Conservation (phyloP, 495 filamentous ascomycete species). For the Trichocladium uniseriatum region DNA sequence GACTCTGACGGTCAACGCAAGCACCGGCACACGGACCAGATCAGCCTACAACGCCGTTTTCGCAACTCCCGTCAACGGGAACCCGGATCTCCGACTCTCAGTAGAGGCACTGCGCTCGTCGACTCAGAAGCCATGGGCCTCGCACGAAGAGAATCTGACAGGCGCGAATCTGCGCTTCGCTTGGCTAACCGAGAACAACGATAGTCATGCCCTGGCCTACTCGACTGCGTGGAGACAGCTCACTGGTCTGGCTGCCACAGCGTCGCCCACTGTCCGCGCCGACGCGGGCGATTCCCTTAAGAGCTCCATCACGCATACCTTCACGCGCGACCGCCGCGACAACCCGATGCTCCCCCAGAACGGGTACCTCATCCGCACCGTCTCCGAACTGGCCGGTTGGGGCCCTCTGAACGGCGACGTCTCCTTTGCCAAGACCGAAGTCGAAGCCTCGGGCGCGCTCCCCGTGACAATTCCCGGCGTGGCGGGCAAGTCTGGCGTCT, state of each 20-base stretch:
- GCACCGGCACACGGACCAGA: slow-evolving; percentile 77
- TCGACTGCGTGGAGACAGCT: slow-evolving; percentile 79
- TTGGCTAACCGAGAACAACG: slow-evolving; percentile 53
- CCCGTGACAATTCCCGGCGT: slow-evolving; percentile 61
- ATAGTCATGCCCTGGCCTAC: slow-evolving; percentile 69
- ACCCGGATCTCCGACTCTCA: slow-evolving; percentile 68
- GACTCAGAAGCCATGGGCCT: slow-evolving; percentile 81
- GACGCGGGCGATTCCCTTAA: slow-evolving; percentile 92
- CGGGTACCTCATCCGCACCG: slow-evolving; percentile 67
- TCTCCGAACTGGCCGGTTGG: slow-evolving; percentile 77
- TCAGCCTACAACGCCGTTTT: slow-evolving; percentile 82
- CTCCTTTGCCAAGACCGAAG: slow-evolving; percentile 76
- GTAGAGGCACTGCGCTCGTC: slow-evolving; percentile 69
- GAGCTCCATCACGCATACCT: slow-evolving; percentile 72
- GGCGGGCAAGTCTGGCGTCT: slow-evolving; percentile 60
- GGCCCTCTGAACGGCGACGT: slow-evolving; percentile 82
- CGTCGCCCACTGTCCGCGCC: slow-evolving; percentile 67
- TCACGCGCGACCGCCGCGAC: slow-evolving; percentile 68
- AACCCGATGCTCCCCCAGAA: slow-evolving; percentile 69
- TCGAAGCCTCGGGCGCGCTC: slow-evolving; percentile 66
- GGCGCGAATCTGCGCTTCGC: slow-evolving; percentile 67
- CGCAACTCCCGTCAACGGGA: slow-evolving; percentile 63
- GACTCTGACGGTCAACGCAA: slow-evolving; percentile 69
- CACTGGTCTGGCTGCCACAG: slow-evolving; percentile 61
- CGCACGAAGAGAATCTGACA: slow-evolving; percentile 82